These are phyloP conservation scores for Rhynchosporium graminicola DNA, from an alignment of 2,329 filamentous ascomycete species.

Conservation along the genomic window DNA sequence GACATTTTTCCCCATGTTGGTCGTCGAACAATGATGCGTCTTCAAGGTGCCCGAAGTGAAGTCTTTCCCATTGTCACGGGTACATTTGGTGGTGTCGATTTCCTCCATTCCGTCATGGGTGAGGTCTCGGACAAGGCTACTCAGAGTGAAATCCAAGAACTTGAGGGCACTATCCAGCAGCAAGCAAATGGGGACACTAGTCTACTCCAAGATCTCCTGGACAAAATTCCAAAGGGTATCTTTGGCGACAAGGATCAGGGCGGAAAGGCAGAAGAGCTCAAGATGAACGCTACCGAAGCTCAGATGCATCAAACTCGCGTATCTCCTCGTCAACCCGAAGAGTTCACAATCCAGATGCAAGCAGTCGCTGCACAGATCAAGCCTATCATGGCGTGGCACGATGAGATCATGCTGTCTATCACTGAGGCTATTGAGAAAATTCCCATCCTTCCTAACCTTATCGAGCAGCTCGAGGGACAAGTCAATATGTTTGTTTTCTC, in stretches of 20 bases:
- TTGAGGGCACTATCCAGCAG: slow-evolving; percentile 78
- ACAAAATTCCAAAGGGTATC: slow-evolving; percentile 78
- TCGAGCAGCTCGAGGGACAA: slow-evolving; percentile 86
- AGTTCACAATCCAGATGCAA: slow-evolving; percentile 76
- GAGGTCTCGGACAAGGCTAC: slow-evolving; percentile 85
- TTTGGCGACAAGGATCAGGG: slow-evolving; percentile 76
- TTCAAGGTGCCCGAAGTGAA: slow-evolving; percentile 63
- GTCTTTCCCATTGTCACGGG: slow-evolving; percentile 87
- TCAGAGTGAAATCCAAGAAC: slow-evolving; percentile 85
- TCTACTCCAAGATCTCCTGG: slow-evolving; percentile 75
- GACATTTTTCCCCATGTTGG: slow-evolving; percentile 89
- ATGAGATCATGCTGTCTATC: slow-evolving; percentile 81
- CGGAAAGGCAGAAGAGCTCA: slow-evolving; percentile 75
- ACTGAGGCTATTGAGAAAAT: slow-evolving; percentile 79
- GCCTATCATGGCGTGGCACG: slow-evolving; percentile 88
- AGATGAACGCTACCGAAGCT: slow-evolving; percentile 71
- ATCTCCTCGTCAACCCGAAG: slow-evolving; percentile 78
- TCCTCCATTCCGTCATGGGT: slow-evolving; percentile 81
- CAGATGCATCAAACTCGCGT: slow-evolving; percentile 75
- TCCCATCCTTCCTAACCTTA: slow-evolving; percentile 78
- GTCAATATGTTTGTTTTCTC: slow-evolving; percentile 88
- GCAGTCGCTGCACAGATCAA: slow-evolving; percentile 78
- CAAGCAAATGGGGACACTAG: slow-evolving; percentile 67
- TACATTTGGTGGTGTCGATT: slow-evolving; percentile 93
- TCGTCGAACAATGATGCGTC: slow-evolving; percentile 65